Evolutionary conservation across 352 stramenopile species (phyloP).

Genomic region (Saprolegnia diclina): DNA sequence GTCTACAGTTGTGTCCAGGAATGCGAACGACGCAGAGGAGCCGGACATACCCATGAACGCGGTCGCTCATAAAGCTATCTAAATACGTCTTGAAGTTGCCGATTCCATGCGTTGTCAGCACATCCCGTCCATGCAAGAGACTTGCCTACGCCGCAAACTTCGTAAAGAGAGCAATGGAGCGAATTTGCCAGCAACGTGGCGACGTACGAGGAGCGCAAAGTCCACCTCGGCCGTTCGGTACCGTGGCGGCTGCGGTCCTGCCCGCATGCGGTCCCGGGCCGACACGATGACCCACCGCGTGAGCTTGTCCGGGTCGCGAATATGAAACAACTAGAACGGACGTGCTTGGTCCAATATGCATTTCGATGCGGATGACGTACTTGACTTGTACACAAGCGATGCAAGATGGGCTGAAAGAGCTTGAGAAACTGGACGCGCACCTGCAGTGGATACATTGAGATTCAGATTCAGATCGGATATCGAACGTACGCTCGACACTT

Average conservation of each 20-base stretch:
- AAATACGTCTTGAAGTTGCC: conserved; percentile 69
- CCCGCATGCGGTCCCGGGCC: conserved; percentile 61
- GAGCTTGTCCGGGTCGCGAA: conserved; percentile 70
- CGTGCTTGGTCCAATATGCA: neutral
- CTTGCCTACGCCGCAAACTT: conserved; percentile 34
- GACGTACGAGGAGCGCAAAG: conserved; percentile 47
- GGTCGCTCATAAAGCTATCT: conserved; percentile 38
- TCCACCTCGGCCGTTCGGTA: conserved; percentile 73
- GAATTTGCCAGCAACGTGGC: neutral
- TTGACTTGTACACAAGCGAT: conserved; percentile 46
- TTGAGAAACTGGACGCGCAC: conserved; percentile 42
- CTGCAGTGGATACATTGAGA: neutral
- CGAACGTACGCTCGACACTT: conserved; percentile 11
- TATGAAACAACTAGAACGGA: conserved; percentile 16
- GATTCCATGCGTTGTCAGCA: conserved; percentile 70
- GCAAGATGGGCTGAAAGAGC: conserved; percentile 55
- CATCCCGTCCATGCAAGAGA: conserved; percentile 67
- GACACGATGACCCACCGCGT: conserved; percentile 74
- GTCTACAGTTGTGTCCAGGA: no score
- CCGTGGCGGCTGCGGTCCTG: conserved; percentile 53
- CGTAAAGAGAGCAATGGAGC: no score
- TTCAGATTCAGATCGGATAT: neutral
- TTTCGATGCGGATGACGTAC: neutral
- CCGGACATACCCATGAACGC: conserved; percentile 68
- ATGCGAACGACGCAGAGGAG: no score